Evolutionary conservation across 805 yeast genomes (phyloP).

Genomic region (Kregervanrija pseudodelftensis): DNA sequence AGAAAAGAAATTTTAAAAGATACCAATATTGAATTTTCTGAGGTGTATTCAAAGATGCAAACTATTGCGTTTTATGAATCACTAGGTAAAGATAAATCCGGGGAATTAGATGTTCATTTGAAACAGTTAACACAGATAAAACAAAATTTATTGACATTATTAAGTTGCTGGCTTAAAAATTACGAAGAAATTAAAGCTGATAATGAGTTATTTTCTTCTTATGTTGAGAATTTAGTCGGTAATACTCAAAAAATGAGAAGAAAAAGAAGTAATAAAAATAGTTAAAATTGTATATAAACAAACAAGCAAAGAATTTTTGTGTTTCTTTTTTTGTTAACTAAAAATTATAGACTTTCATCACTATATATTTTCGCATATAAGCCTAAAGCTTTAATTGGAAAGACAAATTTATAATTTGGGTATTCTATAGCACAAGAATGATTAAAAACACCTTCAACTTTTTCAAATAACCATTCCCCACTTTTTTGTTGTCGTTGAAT

Average conservation of each 20-base stretch:
- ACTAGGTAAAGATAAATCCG: conserved; percentile 11
- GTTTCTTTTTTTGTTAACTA: neutral
- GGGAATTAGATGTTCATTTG: conserved; percentile 33
- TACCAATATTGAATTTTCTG: conserved; percentile 18
- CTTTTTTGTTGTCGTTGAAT: conserved; percentile 57
- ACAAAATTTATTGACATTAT: conserved; percentile 25
- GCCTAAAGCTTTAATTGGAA: conserved; percentile 91
- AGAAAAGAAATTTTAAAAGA: conserved; percentile 19
- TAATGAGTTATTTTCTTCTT: conserved; percentile 72
- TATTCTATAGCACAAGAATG: conserved; percentile 90
- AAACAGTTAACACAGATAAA: conserved; percentile 32
- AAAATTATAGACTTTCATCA: conserved; percentile 10
- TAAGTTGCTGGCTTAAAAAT: conserved; percentile 44
- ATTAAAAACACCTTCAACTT: conserved; percentile 92
- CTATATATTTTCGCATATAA: conserved; percentile 35
- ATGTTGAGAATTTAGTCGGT: conserved; percentile 85
- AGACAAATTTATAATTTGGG: conserved; percentile 84
- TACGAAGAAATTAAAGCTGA: conserved; percentile 48
- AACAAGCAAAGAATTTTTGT: neutral
- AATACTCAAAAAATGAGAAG: conserved; percentile 78
- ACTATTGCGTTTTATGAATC: conserved; percentile 19
- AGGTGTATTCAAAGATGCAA: conserved; percentile 16
- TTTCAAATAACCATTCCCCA: conserved; percentile 85
- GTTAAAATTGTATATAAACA: neutral
- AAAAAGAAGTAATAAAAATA: conserved; percentile 34